phyloP scores from a whole-genome alignment of 495 filamentous ascomycete genomes.

The Penicillium robsamsonii region DNA sequence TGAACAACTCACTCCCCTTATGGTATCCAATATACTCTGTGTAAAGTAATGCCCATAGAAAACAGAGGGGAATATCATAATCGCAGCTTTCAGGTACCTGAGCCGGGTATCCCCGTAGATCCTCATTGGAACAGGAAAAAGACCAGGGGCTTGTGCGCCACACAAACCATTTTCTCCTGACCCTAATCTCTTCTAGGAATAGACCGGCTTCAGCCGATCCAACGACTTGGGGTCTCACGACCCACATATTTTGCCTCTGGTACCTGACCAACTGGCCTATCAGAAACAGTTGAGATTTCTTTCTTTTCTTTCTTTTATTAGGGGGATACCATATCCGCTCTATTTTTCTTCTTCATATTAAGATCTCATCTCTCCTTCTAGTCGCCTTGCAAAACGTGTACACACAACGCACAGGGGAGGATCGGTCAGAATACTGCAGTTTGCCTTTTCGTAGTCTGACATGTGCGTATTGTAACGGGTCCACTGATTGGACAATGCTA shows the following conservation, averaged over 20 bases:
- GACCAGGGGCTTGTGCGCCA: constrained; percentile 5
- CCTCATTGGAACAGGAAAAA: background rate
- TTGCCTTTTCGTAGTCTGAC: constrained; percentile 2
- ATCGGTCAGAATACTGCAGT: constrained; percentile 9
- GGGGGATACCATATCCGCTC: constrained; percentile 5
- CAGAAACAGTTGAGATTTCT: background rate
- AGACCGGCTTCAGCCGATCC: constrained; percentile 2
- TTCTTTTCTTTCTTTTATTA: background rate
- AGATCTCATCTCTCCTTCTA: background rate
- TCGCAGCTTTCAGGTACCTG: constrained; percentile 1
- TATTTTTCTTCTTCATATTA: background rate
- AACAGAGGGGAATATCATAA: background rate
- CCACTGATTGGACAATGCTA: constrained; percentile 4
- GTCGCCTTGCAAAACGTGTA: background rate
- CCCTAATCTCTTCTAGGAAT: background rate
- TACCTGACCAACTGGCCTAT: constrained; percentile 3
- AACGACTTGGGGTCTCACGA: background rate
- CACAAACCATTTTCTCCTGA: background rate
- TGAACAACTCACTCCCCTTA: background rate
- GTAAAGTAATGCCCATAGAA: no score
- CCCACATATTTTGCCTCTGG: background rate
- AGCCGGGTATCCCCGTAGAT: background rate
- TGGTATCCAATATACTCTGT: no score
- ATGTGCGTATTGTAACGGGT: background rate
- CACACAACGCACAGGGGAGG: background rate